These are phyloP conservation scores for Magnolia officinalis DNA, from an alignment of 164 flowering plant genomes.

Conservation along the genomic window DNA sequence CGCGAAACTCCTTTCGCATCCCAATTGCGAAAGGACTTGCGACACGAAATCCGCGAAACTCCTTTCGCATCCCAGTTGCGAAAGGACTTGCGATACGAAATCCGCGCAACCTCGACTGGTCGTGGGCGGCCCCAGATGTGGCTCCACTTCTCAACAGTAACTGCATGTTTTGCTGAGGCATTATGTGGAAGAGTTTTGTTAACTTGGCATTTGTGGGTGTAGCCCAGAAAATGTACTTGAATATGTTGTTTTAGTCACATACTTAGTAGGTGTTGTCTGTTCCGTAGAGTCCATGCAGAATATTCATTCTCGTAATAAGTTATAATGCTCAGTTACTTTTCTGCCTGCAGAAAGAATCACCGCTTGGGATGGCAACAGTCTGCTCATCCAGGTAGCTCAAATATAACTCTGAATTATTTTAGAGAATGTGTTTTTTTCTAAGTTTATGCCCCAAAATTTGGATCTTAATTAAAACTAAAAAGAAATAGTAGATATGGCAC, in stretches of 20 bases:
- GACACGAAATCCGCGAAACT: no score
- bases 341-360: slow-evolving; percentile 67
- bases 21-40: no score
- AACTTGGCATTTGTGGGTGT: neutral
- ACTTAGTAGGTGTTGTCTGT: neutral
- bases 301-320: no score
- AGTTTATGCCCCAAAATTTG: neutral
- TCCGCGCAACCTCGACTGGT: no score
- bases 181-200: neutral
- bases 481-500: no score
- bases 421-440: neutral
- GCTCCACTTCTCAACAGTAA: no score
- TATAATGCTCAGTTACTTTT: neutral
- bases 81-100: no score
- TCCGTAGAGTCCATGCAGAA: no score
- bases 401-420: neutral
- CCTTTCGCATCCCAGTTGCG: no score
- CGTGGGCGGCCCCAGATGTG: no score
- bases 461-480: neutral
- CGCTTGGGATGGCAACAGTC: slow-evolving; percentile 70
- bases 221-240: neutral
- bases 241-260: neutral
- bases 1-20: no score
- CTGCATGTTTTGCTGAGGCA: neutral
- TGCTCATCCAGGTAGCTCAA: slow-evolving; percentile 83